Evolutionary conservation across 1,284 basidiomycete species (phyloP), one percentile per base, ranked within the genome.

Genomic region (Mrakiaceae sp.): DNA sequence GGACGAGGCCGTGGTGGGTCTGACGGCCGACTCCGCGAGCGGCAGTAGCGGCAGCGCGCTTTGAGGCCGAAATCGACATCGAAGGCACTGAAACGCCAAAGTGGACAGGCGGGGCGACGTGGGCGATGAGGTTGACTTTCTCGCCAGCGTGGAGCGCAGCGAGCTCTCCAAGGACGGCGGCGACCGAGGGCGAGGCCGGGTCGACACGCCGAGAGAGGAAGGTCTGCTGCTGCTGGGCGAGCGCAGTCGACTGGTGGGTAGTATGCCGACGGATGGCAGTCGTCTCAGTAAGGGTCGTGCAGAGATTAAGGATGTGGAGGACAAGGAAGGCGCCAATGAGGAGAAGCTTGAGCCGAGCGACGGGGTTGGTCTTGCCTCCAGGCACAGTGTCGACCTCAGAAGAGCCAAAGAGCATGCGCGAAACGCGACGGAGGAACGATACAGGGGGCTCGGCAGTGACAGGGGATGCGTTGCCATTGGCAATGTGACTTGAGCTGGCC

Each of bases 291-390:
- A 98, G 83, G 0, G 95, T 95, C 0, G 95, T 91, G 75, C 88
- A 88, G 65, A 98, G 83, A 79, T 98, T 98, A 70, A 97, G 83
- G 64, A 93, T 83, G 72, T 97, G 93, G 1, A 97, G 78, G 0
- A 85, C 86, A 68, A 94, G 80, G 81, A 97, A 96, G 3, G 90
- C 85, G 43, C 86, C 84, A 69, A 95, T 89, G 71, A 95, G 79
- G 69, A 95, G 82, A n/a, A 95, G 80, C 78, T 97, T 98, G 68
- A 98, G 81, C 57, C 91, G 80, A 12, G 88, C 85, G 48, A 92
- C 87, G 0, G 94, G 92, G 74, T 88, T 91, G 73, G 80, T 78
- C 72, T 81, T 80, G 68, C 40, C 58, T 8, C 43, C 55, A 5
- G 66, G 49, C 3, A 55, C 48, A 3, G 55, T 55, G 16, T 64